Evolutionary conservation across 2,329 filamentous ascomycete genomes (phyloP), one percentile per base, ranked within the genome.

Genomic region (Clathrospora elynae): DNA sequence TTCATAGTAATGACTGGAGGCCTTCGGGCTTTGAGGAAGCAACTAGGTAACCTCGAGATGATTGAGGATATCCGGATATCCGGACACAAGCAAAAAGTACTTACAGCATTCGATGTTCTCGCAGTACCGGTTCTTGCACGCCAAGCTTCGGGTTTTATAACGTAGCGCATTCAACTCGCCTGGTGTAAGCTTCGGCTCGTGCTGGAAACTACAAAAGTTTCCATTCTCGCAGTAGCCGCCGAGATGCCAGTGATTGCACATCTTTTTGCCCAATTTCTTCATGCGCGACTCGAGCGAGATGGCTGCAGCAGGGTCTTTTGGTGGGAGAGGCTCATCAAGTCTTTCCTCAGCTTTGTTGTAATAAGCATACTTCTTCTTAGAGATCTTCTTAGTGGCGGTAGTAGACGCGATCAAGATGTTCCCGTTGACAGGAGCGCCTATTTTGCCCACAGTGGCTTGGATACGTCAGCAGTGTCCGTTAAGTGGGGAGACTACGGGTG

Each of bases 391-490:
- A 16, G 53, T 55, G 39, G 33, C 31, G 19, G 29, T 24, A 16
- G 14, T 48, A 6, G 59, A 48, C 4, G 68, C 68, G 31, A 76
- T 72, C 20, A 67, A 68, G 44, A 74, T 70, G 25, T 35, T 71
- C 37, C 72, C 71, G 5, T 53, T 56, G 9, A 46, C 24, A n/a
- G 44, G 38, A 16, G 47, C 42, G 9, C 48, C 61, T 10, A 41
- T 53, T 41, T 75, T 75, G 31, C 73, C 72, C 10, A 77, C 64
- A n/a, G 63, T 66, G 67, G 73, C 73, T 74, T 70, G 6, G 57
- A 55, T n/a, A 48, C 17, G 9, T 58, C 38, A 42, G 36, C 23
- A 30, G 11, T 35, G 6, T 25, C n/a, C n/a, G n/a, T n/a, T n/a
- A n/a, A n/a, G n/a, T n/a, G n/a, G n/a, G n/a, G n/a, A n/a, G n/a